These are phyloP conservation scores for Xerocomus nothofagi DNA, from an alignment of 1,284 basidiomycete species.

Conservation along the genomic window DNA sequence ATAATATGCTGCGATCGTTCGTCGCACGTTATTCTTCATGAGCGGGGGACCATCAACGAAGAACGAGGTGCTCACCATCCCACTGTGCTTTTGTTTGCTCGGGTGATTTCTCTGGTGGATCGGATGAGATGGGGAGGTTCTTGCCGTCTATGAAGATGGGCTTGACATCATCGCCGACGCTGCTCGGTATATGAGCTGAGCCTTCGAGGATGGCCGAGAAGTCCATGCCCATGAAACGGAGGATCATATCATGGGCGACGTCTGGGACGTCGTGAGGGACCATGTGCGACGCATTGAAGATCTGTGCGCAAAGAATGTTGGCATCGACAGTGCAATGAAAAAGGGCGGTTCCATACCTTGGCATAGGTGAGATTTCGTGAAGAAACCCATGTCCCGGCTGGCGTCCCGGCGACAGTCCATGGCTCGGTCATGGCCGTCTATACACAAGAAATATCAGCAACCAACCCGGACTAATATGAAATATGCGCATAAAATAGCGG, in stretches of 20 bases:
- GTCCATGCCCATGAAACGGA: conserved; percentile 91
- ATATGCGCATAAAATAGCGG: background rate
- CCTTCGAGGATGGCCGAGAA: conserved; percentile 78
- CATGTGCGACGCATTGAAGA: conserved; percentile 93
- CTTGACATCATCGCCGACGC: conserved; percentile 68
- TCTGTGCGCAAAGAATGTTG: conserved; percentile 38
- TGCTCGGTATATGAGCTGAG: conserved; percentile 72
- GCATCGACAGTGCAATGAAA: background rate
- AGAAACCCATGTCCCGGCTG: conserved; percentile 89
- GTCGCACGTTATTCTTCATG: background rate
- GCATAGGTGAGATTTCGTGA: conserved; percentile 93
- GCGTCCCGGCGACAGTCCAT: conserved; percentile 79
- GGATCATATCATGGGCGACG: conserved; percentile 95
- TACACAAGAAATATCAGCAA: background rate
- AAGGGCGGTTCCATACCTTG: conserved; percentile 50
- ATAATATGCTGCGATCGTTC: conserved; percentile 69
- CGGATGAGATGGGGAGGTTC: conserved; percentile 38
- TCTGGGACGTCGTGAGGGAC: conserved; percentile 90
- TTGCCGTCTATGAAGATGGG: conserved; percentile 52
- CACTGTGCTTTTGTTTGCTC: conserved; percentile 75
- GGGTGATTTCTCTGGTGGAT: conserved; percentile 51
- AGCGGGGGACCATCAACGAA: background rate
- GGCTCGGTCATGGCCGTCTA: conserved; percentile 72
- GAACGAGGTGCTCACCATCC: conserved; percentile 59
- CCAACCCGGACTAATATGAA: background rate